A percentile compares a stretch with the other conserved stretches of the same genome.
These are phyloP conservation scores for Metschnikowia noctiluminum DNA, from an alignment of 805 yeast species.

Conservation along the genomic window DNA sequence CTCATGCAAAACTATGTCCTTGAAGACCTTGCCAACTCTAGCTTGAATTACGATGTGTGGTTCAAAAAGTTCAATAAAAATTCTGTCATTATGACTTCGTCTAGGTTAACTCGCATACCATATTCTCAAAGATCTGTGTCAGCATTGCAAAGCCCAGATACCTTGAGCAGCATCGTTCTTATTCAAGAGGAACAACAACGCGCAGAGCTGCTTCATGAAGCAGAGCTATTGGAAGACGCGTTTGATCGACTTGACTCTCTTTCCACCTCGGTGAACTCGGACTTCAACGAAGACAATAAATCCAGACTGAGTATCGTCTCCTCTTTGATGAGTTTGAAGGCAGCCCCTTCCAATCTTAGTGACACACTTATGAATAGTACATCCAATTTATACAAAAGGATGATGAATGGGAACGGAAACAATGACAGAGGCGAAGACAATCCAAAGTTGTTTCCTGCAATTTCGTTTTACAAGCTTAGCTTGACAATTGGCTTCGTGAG, in stretches of 20 bases:
- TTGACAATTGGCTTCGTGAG: conserved; percentile 40
- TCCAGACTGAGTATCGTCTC: conserved; percentile 28
- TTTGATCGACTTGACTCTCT: conserved; percentile 25
- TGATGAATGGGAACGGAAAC: conserved; percentile 22
- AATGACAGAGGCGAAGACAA: conserved; percentile 4
- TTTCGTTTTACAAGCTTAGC: conserved; percentile 29
- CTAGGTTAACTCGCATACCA: conserved; percentile 11
- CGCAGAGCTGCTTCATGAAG: conserved; percentile 24
- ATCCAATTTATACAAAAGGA: conserved; percentile 26
- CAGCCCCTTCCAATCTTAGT: conserved; percentile 29
- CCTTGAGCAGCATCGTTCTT: conserved; percentile 15
- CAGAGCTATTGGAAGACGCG: conserved; percentile 22
- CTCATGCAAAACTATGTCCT: conserved; percentile 26
- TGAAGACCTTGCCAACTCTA: conserved; percentile 18
- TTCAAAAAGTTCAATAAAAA: conserved; percentile 30
- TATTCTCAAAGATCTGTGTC: not conserved
- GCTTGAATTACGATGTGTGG: conserved; percentile 30
- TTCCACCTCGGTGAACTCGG: conserved; percentile 18
- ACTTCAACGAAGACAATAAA: conserved; percentile 14
- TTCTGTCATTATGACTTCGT: conserved; percentile 36
- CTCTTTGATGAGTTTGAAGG: conserved; percentile 30
- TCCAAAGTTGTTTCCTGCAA: conserved; percentile 2
- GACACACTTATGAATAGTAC: conserved; percentile 27
- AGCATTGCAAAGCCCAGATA: not conserved
- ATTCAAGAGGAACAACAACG: conserved; percentile 34